Evolutionary conservation across 345 rosid species (phyloP).

Genomic region (Draba incana): DNA sequence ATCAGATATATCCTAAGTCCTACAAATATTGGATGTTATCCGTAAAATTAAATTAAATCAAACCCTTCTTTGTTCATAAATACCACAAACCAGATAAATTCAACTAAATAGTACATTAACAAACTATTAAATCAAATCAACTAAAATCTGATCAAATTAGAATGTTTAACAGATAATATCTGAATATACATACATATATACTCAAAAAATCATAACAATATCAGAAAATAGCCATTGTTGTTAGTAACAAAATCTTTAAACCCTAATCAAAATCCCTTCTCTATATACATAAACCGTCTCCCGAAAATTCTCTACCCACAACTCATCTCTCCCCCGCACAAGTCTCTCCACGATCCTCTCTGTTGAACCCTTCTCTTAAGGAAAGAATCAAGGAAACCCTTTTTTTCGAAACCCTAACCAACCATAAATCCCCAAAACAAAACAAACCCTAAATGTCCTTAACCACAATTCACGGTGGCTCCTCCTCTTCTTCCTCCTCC

Average conservation of each 20-base stretch:
- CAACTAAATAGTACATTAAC: background rate
- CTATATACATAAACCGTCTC: constrained; percentile 2
- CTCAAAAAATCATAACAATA: background rate
- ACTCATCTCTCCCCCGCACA: background rate
- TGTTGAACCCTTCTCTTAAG: constrained; percentile 19
- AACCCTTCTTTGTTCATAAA: background rate
- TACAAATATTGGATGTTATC: constrained; percentile 11
- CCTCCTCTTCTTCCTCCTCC: constrained; percentile 21
- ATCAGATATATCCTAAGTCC: background rate
- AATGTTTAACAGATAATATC: constrained; percentile 9
- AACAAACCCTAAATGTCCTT: constrained; percentile 24
- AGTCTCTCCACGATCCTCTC: constrained; percentile 28
- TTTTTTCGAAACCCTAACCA: constrained; percentile 1
- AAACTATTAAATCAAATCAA: background rate
- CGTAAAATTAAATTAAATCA: background rate
- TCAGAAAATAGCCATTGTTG: constrained; percentile 16
- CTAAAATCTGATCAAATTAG: constrained; percentile 5
- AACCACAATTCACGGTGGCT: background rate
- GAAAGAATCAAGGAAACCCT: constrained; percentile 19
- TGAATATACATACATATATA: background rate
- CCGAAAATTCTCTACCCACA: constrained; percentile 28
- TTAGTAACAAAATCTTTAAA: background rate
- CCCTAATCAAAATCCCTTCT: background rate
- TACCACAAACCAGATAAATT: background rate
- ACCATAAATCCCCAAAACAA: background rate